Evolutionary conservation across 2,329 filamentous ascomycete species (phyloP).

Genomic region (Didymella lethalis): DNA sequence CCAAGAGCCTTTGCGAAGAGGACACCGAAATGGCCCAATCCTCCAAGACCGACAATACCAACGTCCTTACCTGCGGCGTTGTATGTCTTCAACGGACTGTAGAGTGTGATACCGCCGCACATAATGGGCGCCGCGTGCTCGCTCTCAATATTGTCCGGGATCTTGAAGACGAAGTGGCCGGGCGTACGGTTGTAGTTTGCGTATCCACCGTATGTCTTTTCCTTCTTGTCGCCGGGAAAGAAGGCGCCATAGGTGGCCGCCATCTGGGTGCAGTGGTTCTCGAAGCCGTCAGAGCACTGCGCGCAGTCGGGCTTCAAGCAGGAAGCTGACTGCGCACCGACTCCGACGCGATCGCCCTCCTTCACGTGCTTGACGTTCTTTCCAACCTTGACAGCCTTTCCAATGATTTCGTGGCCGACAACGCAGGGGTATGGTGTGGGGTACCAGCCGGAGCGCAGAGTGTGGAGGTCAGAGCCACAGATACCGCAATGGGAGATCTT

Average conservation of each 20-base stretch:
- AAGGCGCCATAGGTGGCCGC: slow-evolving; percentile 56
- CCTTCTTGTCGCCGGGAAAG: slow-evolving; percentile 65
- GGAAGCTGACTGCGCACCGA: slow-evolving; percentile 58
- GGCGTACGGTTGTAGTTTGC: slow-evolving; percentile 73
- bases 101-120: slow-evolving; percentile 82
- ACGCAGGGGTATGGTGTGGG: slow-evolving; percentile 50
- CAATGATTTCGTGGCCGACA: slow-evolving; percentile 54
- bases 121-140: slow-evolving; percentile 77
- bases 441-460: slow-evolving; percentile 50
- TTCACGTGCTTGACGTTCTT: slow-evolving; percentile 61
- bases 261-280: slow-evolving; percentile 57
- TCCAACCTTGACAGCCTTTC: slow-evolving; percentile 50
- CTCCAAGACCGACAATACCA: slow-evolving; percentile 75
- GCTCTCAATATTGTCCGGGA: slow-evolving; percentile 73
- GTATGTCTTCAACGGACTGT: slow-evolving; percentile 77
- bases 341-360: slow-evolving; percentile 66
- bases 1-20: slow-evolving; percentile 75
- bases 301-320: slow-evolving; percentile 55
- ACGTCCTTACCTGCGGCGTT: slow-evolving; percentile 80
- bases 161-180: slow-evolving; percentile 75
- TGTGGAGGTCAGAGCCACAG: slow-evolving; percentile 49
- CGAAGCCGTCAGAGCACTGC: slow-evolving; percentile 58
- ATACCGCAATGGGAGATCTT: slow-evolving; percentile 52
- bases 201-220: slow-evolving; percentile 69
- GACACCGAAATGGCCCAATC: slow-evolving; percentile 75